Evolutionary conservation across 2,329 filamentous ascomycete species (phyloP).

Genomic region (Colletotrichum tanaceti): DNA sequence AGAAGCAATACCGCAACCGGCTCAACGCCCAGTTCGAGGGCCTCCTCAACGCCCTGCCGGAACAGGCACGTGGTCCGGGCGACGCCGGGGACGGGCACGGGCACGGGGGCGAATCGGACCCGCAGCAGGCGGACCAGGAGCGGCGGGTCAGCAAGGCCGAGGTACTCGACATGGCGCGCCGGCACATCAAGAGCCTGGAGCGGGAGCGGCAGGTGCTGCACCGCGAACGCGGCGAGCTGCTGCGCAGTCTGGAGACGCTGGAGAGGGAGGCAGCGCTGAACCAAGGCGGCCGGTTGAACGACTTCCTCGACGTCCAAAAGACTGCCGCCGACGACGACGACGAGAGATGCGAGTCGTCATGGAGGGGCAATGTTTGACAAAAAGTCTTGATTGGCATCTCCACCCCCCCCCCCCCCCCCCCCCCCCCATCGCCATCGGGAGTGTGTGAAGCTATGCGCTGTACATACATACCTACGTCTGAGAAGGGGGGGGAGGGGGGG

Average conservation of each 20-base stretch:
- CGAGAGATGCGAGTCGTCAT: conserved; percentile 13
- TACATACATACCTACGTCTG: background rate
- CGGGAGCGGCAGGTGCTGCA: conserved; percentile 46
- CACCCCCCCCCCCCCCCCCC: background rate
- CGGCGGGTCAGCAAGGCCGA: conserved; percentile 52
- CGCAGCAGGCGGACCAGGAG: conserved; percentile 42
- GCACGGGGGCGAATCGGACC: conserved; percentile 30
- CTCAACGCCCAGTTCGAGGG: conserved; percentile 50
- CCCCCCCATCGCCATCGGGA: background rate
- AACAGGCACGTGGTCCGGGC: conserved; percentile 39
- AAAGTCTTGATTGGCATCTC: background rate
- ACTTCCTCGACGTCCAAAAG: conserved; percentile 27
- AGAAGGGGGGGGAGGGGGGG: background rate
- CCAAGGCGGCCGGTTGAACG: conserved; percentile 16
- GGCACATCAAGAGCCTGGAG: conserved; percentile 50
- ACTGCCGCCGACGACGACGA: conserved; percentile 9
- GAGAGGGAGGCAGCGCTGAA: conserved; percentile 32
- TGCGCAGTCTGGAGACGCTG: conserved; percentile 31
- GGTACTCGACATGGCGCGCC: conserved; percentile 50
- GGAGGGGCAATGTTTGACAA: conserved; percentile 22
- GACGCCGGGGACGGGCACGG: conserved; percentile 20
- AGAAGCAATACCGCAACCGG: conserved; percentile 50
- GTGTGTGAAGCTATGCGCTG: background rate
- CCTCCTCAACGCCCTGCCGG: conserved; percentile 46
- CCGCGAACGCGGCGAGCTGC: conserved; percentile 47